A percentile compares a stretch with the other conserved stretches of the same genome.
These are phyloP conservation scores for Calonectria montana DNA, from an alignment of 2,329 filamentous ascomycete species.

Conservation along the genomic window DNA sequence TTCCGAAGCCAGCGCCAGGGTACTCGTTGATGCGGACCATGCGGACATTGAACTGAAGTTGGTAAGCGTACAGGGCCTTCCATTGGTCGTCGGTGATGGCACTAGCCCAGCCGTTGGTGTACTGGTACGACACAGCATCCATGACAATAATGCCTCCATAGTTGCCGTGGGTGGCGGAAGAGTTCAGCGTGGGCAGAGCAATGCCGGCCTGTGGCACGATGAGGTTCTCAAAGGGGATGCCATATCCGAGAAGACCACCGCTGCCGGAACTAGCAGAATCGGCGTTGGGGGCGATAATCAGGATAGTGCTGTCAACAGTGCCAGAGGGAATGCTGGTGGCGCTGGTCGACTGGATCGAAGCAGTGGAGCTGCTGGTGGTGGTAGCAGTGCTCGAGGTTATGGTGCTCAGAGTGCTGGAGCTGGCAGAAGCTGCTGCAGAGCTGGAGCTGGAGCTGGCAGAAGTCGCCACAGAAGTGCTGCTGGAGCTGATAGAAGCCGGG, in stretches of 20 bases:
- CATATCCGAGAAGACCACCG: slow-evolving; percentile 28
- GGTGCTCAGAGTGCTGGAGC: not conserved
- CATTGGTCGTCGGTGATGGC: slow-evolving; percentile 27
- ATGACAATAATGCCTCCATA: slow-evolving; percentile 29
- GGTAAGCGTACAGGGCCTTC: slow-evolving; percentile 26
- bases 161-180: slow-evolving; percentile 11
- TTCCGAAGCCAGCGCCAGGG: slow-evolving; percentile 25
- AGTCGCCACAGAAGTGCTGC: too few relatives aligned
- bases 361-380: not conserved
- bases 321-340: slow-evolving; percentile 1
- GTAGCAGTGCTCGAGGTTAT: not conserved
- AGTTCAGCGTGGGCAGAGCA: slow-evolving; percentile 26
- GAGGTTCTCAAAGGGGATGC: slow-evolving; percentile 27
- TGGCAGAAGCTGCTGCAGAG: not conserved
- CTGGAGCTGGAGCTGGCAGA: not conserved
- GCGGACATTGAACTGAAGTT: slow-evolving; percentile 26
- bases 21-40: slow-evolving; percentile 34
- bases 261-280: slow-evolving; percentile 10
- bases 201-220: slow-evolving; percentile 22
- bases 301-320: slow-evolving; percentile 21
- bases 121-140: slow-evolving; percentile 28
- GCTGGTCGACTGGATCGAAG: not conserved
- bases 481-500: not conserved
- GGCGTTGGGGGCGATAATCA: slow-evolving; percentile 13
- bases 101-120: slow-evolving; percentile 25